phyloP scores from a whole-genome alignment of 2,329 filamentous ascomycete species.

The Emmonsiellopsis sp. region DNA sequence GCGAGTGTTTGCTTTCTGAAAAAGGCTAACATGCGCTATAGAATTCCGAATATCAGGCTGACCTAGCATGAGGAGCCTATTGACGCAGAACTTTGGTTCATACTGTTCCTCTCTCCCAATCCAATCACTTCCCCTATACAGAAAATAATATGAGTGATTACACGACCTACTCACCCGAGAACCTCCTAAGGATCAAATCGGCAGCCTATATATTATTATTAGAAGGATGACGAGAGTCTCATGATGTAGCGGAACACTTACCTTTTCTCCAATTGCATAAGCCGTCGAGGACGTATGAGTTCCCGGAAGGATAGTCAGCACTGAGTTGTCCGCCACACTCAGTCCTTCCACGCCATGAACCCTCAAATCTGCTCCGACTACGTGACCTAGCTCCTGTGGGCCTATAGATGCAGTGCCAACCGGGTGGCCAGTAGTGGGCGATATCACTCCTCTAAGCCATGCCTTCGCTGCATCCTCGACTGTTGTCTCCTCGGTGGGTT shows the following conservation, averaged over 20 bases:
- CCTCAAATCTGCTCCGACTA: slow-evolving; percentile 15
- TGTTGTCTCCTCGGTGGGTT: not conserved
- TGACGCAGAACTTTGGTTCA: too few relatives aligned
- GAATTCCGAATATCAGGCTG: too few relatives aligned
- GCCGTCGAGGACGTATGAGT: slow-evolving; percentile 23
- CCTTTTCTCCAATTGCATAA: slow-evolving; percentile 28
- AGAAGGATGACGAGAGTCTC: not conserved
- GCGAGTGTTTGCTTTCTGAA: too few relatives aligned
- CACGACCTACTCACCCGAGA: not conserved
- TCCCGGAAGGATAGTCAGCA: slow-evolving; percentile 22
- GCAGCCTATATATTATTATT: slow-evolving; percentile 34
- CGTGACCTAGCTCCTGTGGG: slow-evolving; percentile 23
- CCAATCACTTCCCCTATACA: not conserved
- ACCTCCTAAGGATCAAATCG: slow-evolving; percentile 37
- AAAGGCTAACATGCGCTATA: too few relatives aligned
- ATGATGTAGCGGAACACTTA: not conserved
- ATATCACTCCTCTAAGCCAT: slow-evolving; percentile 19
- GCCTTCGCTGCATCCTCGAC: not conserved
- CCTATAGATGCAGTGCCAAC: slow-evolving; percentile 22
- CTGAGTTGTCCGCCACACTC: slow-evolving; percentile 25
- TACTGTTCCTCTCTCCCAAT: too few relatives aligned
- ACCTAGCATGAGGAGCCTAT: too few relatives aligned
- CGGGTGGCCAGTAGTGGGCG: slow-evolving; percentile 28
- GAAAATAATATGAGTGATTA: not conserved
- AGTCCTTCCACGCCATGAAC: slow-evolving; percentile 14